Evolutionary conservation across 495 filamentous ascomycete genomes (phyloP).

Genomic region (Aspergillus kassunensis): DNA sequence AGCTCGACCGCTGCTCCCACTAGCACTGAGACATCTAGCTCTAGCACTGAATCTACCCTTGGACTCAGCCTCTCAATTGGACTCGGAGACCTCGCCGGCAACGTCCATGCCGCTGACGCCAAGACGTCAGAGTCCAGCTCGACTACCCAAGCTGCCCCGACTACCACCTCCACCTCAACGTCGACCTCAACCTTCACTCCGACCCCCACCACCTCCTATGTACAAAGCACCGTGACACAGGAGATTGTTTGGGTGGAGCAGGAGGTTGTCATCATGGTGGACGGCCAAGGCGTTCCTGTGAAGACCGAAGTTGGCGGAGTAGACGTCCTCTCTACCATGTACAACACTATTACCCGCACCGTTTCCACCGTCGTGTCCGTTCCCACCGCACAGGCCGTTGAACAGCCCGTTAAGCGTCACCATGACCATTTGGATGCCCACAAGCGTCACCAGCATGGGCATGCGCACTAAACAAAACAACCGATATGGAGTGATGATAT

Average conservation of each 20-base stretch:
- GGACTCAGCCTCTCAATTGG: slow-evolving; percentile 11
- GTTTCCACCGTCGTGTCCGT: slow-evolving; percentile 25
- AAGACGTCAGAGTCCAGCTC: not conserved
- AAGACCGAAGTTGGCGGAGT: slow-evolving; percentile 23
- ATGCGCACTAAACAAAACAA: slow-evolving; percentile 1
- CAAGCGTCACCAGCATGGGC: slow-evolving; percentile 24
- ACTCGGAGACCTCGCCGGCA: slow-evolving; percentile 6
- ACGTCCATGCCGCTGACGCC: slow-evolving; percentile 4
- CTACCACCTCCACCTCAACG: slow-evolving; percentile 1
- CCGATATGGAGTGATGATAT: not conserved
- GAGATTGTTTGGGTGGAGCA: slow-evolving; percentile 36
- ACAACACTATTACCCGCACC: slow-evolving; percentile 8
- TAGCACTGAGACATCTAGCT: too few relatives aligned
- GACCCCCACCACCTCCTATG: slow-evolving; percentile 25
- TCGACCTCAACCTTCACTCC: slow-evolving; percentile 18
- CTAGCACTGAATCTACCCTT: too few relatives aligned
- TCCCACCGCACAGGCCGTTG: slow-evolving; percentile 19
- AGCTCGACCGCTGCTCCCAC: too few relatives aligned
- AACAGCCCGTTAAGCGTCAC: slow-evolving; percentile 20
- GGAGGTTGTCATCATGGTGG: slow-evolving; percentile 35
- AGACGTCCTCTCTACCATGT: slow-evolving; percentile 20
- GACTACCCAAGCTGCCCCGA: not conserved
- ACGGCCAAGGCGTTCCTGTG: slow-evolving; percentile 22
- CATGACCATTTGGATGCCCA: slow-evolving; percentile 19
- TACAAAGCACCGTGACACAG: slow-evolving; percentile 25